Base-by-base conservation (phyloP, 805 yeast genomes). In the Wickerhamiella galacta region DNA sequence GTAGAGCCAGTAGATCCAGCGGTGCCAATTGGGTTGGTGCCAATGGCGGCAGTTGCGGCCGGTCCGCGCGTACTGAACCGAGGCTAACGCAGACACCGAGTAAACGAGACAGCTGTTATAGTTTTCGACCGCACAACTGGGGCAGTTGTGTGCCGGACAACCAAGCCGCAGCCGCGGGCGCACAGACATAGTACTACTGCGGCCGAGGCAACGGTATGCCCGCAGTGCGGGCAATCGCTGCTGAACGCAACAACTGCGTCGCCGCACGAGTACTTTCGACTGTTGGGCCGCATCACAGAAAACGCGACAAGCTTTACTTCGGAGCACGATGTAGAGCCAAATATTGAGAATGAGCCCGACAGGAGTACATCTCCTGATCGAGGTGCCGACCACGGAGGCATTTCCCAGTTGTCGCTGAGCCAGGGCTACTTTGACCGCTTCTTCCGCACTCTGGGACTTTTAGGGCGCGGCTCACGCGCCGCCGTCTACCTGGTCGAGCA, bases 401-500 rank as follows among this genome's bases (percentile, higher is more conserved):
- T 48, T 16, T 46, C 52, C 4, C 38, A 38, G 11, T 27, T 34
- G 4, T 61, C 83, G 3, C 79, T 81, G 47, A 75, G 78, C 31
- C 92, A 77, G 39, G 93, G 93, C 3, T 83, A 83, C 49, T 83
- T 75, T 44, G 60, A 64, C 15, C 70, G 52, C 18, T 57, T 83
- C 49, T 83, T 83, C 56, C 63, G 60, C 25, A 66, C 69, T 20
- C 54, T 72, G 10, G 63, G 69, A 1, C 55, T 66, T 2, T 54
- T 83, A 10, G 95, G 95, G 0, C 64, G 75, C 22, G 95, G 95
- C 0, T 78, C 93, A 4, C 70, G 81, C 43, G 93, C 93, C 0
- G 70, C 75, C 18, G 95, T 83, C 7, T 76, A 68, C 46, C 72
- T 81, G 48, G 95, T 83, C 4, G 81, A 74, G 36, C 95, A 83